Base-by-base conservation (phyloP, 345 rosid species). In the Citrus australasica region DNA sequence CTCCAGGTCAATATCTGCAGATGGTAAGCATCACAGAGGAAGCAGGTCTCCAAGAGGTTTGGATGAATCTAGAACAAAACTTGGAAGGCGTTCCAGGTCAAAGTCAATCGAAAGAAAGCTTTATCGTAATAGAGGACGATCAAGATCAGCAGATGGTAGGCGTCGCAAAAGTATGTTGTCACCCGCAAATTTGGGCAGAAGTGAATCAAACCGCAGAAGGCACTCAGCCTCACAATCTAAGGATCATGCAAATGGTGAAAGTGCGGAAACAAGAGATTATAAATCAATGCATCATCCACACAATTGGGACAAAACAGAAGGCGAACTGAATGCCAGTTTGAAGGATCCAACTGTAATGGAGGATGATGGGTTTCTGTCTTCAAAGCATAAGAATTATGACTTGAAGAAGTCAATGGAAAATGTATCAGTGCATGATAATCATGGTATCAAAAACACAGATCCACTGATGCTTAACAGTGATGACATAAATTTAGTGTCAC, bases 1-100 rank as follows among this genome's bases (percentile, higher is more conserved):
- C 51, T 89, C 97, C 22, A 80, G 92, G 84, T 92, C 99, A 71
- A 74, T 79, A 53, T 92, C 98, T 48, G 82, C 84, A 30, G 97
- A 88, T 67, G 85, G 78, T 67, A 89, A 77, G 84, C 87, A 79
- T 78, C 84, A 55, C 79, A 85, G 81, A 79, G 79, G 76, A 78
- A 86, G 89, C 70, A 90, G 85, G 80, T 78, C 93, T 68, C 90
- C 85, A 30, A 88, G 85, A 81, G 72, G 85, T 79, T 84, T 79
- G 73, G 87, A 88, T 81, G 92, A 86, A 67, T 85, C 64, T 35
- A 86, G 79, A 79, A 84, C 89, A 70, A 89, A 88, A 84, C 88
- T 77, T 28, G 86, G 81, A 77, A 80, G 81, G 74, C 86, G 6
- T 63, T 90, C 93, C 3, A 87, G 92, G 80, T 90, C 99, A 61